These are phyloP conservation scores for Cercospora janseana DNA, from an alignment of 2,329 filamentous ascomycete species.

Conservation along the genomic window DNA sequence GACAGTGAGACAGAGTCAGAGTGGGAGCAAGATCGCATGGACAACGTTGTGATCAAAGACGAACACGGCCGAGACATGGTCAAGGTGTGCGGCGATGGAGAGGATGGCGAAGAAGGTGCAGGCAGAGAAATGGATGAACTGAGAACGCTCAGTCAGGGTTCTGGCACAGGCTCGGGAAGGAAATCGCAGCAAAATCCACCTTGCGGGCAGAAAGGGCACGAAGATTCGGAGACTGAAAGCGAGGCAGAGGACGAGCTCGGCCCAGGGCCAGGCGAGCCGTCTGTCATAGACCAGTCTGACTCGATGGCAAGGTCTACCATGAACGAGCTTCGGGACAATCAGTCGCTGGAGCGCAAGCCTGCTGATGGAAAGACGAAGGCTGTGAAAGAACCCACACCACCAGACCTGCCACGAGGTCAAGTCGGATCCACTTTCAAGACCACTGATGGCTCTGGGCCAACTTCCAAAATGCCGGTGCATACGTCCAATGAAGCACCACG, in stretches of 20 bases:
- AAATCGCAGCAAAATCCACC: neutral
- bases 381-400: no score
- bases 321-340: no score
- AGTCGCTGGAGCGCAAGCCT: no score
- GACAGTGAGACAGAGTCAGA: conserved; percentile 50
- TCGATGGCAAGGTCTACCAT: no score
- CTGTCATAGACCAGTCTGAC: neutral
- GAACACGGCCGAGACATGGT: conserved; percentile 66
- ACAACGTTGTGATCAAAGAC: conserved; percentile 58
- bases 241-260: conserved; percentile 23
- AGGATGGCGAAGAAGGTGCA: conserved; percentile 54
- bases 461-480: no score
- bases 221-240: conserved; percentile 33
- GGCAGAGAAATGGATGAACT: conserved; percentile 66
- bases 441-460: no score
- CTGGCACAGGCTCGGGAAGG: neutral
- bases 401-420: no score
- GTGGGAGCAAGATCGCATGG: conserved; percentile 40
- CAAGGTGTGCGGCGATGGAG: conserved; percentile 72
- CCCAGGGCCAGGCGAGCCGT: neutral
- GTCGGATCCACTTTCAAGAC: no score
- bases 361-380: no score
- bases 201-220: conserved; percentile 11
- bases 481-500: conserved; percentile 1
- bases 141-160: conserved; percentile 43